phyloP scores from a whole-genome alignment of 1,139 yeast species.

The Nakaseomyces sp. region DNA sequence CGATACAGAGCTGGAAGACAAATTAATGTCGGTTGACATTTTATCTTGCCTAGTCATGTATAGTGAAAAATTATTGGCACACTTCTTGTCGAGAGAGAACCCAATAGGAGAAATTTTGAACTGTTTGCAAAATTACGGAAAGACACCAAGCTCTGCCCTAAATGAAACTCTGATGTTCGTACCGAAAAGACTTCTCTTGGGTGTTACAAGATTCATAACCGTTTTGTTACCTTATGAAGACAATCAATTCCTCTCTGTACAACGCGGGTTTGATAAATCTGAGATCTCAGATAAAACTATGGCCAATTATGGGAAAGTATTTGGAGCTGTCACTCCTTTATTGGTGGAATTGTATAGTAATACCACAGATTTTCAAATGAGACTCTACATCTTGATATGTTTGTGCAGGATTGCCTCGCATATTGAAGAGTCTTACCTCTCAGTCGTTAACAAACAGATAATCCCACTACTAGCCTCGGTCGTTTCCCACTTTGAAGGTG shows the following conservation, averaged over 20 bases:
- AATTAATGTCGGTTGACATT: constrained; percentile 24
- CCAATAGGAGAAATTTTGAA: constrained; percentile 13
- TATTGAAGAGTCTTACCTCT: constrained; percentile 17
- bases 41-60: constrained; percentile 18
- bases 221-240: constrained; percentile 45
- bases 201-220: constrained; percentile 49
- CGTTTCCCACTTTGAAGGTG: constrained; percentile 41
- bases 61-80: constrained; percentile 16
- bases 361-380: constrained; percentile 58
- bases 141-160: constrained; percentile 15
- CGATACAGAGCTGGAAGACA: constrained; percentile 22
- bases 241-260: constrained; percentile 23
- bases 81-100: constrained; percentile 15
- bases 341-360: constrained; percentile 65
- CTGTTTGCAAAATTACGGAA: constrained; percentile 21
- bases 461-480: constrained; percentile 56
- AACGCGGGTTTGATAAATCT: constrained; percentile 8
- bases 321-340: constrained; percentile 47
- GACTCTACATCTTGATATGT: constrained; percentile 52
- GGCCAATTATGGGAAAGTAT: constrained; percentile 36
- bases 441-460: constrained; percentile 28
- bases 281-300: constrained; percentile 20
- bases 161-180: constrained; percentile 64
- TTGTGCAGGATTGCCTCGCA: constrained; percentile 42
- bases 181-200: constrained; percentile 55